Percentiles rank a stretch among this genome's conserved stretches.
These are phyloP conservation scores for Eucalyptus tenuipes DNA, from an alignment of 345 rosid genomes.

Conservation along the genomic window DNA sequence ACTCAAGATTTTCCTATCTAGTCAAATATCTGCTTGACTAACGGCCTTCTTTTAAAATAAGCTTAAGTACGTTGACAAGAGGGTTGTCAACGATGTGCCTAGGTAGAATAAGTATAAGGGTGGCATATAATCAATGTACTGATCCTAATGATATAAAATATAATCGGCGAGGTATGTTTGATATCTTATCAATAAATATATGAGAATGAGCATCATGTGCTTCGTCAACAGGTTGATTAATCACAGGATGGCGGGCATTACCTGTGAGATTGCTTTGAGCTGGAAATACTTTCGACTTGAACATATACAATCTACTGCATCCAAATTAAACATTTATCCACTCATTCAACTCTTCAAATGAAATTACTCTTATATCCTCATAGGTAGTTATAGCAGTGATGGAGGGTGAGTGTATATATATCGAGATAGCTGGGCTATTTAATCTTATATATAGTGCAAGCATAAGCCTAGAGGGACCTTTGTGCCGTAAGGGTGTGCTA, in stretches of 20 bases:
- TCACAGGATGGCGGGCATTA: not conserved
- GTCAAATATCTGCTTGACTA: not conserved
- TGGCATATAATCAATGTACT: not conserved
- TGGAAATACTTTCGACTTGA: not conserved
- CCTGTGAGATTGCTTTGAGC: not conserved
- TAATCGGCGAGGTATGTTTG: not conserved
- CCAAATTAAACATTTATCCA: not conserved
- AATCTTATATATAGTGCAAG: not conserved
- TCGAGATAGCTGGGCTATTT: not conserved
- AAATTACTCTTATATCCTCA: not conserved
- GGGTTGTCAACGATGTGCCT: not conserved
- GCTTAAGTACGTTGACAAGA: not conserved
- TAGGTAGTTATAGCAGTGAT: not conserved
- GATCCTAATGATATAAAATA: not conserved
- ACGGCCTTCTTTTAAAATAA: not conserved
- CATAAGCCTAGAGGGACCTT: not conserved
- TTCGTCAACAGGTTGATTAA: not conserved
- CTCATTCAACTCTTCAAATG: not conserved
- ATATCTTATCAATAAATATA: not conserved
- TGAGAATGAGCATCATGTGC: not conserved
- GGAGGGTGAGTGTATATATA: not conserved
- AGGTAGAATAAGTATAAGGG: not conserved
- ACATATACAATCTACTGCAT: not conserved
- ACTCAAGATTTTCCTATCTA: not conserved
- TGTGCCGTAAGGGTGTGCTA: not conserved